phyloP scores from a whole-genome alignment of 805 yeast species.

The Candida coleopterorum region DNA sequence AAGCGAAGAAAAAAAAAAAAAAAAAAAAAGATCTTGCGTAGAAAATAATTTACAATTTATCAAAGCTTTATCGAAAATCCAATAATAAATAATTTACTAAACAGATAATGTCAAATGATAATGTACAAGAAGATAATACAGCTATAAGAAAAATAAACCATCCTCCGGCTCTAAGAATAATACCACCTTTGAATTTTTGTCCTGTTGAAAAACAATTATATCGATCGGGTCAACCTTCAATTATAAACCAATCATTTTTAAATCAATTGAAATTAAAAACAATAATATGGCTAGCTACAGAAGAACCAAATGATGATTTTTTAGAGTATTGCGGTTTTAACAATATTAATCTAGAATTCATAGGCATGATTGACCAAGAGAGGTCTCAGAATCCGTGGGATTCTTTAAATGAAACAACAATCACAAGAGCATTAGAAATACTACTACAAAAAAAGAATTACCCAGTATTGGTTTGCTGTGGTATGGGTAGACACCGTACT shows the following conservation, averaged over 20 bases:
- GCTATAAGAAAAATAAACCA: slow-evolving; percentile 21
- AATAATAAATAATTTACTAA: too few species aligned
- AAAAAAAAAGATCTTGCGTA: too few species aligned
- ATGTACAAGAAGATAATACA: neutral
- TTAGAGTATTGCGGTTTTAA: slow-evolving; percentile 73
- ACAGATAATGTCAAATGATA: too few species aligned
- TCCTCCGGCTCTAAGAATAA: slow-evolving; percentile 64
- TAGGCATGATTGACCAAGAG: slow-evolving; percentile 55
- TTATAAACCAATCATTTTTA: slow-evolving; percentile 85
- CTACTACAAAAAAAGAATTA: slow-evolving; percentile 69
- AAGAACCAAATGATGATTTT: slow-evolving; percentile 89
- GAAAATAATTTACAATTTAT: too few species aligned
- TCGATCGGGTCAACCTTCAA: slow-evolving; percentile 91
- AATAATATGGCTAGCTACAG: slow-evolving; percentile 91
- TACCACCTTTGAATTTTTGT: slow-evolving; percentile 93
- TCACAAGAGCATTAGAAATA: slow-evolving; percentile 71
- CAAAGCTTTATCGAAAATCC: too few species aligned
- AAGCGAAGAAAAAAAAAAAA: too few species aligned
- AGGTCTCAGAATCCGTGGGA: slow-evolving; percentile 83
- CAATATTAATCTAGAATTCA: slow-evolving; percentile 73
- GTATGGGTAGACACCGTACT: slow-evolving; percentile 97
- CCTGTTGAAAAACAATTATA: slow-evolving; percentile 88
- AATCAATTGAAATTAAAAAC: slow-evolving; percentile 69
- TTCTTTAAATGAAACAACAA: slow-evolving; percentile 78
- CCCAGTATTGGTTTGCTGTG: slow-evolving; percentile 90